Conservation (phyloP, 768 basidiomycete genomes). For the Calocybe gangraenosa region DNA sequence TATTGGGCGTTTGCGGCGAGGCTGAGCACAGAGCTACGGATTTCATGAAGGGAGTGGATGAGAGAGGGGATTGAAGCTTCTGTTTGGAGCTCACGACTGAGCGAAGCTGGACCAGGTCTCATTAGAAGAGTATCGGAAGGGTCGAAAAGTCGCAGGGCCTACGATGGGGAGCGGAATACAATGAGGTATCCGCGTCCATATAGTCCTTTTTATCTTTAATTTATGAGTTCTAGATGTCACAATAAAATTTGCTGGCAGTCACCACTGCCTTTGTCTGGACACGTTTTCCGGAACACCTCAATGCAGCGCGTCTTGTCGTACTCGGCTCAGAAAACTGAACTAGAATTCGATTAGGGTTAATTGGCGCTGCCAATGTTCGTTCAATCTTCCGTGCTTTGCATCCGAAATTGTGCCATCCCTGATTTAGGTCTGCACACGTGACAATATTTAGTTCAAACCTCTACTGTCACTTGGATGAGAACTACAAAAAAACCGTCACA, state of each 20-base stretch:
- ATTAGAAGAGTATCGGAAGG: conserved; percentile 4
- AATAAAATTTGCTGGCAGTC: neutral
- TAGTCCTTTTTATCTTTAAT: neutral
- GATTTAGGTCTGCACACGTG: neutral
- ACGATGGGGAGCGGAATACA: conserved; percentile 20
- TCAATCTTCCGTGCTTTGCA: too few species aligned
- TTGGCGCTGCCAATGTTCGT: too few species aligned
- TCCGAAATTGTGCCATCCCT: too few species aligned
- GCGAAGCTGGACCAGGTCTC: conserved; percentile 40
- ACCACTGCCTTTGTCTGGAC: neutral
- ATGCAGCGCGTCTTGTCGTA: too few species aligned
- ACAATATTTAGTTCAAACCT: neutral
- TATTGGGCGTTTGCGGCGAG: conserved; percentile 66
- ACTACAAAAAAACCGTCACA: neutral
- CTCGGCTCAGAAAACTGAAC: too few species aligned
- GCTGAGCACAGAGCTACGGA: conserved; percentile 67
- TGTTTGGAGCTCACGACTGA: conserved; percentile 51
- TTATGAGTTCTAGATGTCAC: neutral
- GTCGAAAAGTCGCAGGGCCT: conserved; percentile 8
- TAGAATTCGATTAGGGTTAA: too few species aligned
- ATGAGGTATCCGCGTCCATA: neutral
- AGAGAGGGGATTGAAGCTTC: conserved; percentile 42
- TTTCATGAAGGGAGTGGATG: conserved; percentile 68
- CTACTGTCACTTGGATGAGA: too few species aligned
- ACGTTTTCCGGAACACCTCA: too few species aligned